phyloP scores from a whole-genome alignment of 2,329 filamentous ascomycete species.

The Massarina eburnea region DNA sequence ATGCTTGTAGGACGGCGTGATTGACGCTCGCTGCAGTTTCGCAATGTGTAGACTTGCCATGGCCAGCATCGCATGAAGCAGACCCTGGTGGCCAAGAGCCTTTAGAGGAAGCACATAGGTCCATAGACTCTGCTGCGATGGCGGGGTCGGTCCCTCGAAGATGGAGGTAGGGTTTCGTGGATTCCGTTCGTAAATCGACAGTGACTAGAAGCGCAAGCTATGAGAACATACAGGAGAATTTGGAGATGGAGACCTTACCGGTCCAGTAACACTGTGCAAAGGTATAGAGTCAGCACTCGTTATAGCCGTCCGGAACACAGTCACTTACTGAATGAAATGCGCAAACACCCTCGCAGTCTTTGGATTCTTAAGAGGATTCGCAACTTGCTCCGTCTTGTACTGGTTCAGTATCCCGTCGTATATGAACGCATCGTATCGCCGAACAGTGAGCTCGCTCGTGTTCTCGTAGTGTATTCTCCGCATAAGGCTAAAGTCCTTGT shows the following conservation, averaged over 20 bases:
- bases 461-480: constrained; percentile 40
- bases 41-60: constrained; percentile 86
- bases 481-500: constrained; percentile 40
- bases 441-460: constrained; percentile 38
- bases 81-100: constrained; percentile 79
- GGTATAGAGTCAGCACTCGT: neutral
- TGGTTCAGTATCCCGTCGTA: constrained; percentile 49
- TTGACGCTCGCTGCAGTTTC: constrained; percentile 71
- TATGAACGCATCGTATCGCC: constrained; percentile 51
- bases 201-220: neutral
- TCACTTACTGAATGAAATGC: constrained; percentile 72
- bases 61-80: constrained; percentile 89
- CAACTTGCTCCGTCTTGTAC: constrained; percentile 51
- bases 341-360: constrained; percentile 82
- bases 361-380: constrained; percentile 72
- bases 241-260: constrained; percentile 33
- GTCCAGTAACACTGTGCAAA: constrained; percentile 67
- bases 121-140: constrained; percentile 51
- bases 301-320: neutral
- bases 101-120: constrained; percentile 77
- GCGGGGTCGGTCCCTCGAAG: constrained; percentile 52
- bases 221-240: neutral
- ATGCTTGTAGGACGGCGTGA: constrained; percentile 83
- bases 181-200: constrained; percentile 77
- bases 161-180: constrained; percentile 71